Evolutionary conservation across 768 basidiomycete species (phyloP), one percentile per base, ranked within the genome.

Genomic region (Boletus edulis): DNA sequence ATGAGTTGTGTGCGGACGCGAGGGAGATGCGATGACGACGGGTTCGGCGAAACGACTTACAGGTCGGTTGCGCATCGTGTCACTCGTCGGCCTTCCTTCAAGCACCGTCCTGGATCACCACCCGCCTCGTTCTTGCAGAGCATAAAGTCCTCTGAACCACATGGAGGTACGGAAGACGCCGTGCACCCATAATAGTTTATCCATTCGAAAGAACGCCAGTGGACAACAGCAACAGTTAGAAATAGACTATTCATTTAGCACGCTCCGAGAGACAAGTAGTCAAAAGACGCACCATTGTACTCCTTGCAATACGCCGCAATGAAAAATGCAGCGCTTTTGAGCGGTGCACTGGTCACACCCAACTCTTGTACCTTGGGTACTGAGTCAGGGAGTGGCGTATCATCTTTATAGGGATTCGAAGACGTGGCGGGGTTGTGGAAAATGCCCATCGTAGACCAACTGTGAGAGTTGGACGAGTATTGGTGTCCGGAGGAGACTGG

Each of bases 271-370:
- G 8, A 22, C 46, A 31, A 34, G 5, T 32, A 37, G 14, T 11
- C 34, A 3, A 35, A 17, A n/a, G 22, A 75, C 89, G 49, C 57
- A 98, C 96, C 96, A 75, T 96, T 98, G 76, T 85, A 96, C 54
- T 94, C 91, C 74, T 93, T 93, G 83, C 96, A 99, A 70, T 92
- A 83, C 37, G 90, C 87, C 29, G 94, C 97, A 70, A 99, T 85
- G 76, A 98, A 98, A 83, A 98, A 98, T 9, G 93, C 89, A 1
- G 96, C 94, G 62, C 89, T 91, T 78, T 98, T 98, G 66, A 98
- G 77, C 2, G 96, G 97, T 55, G 87, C 97, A 61, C 92, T 95
- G 1, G 93, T 93, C 42, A 77, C 80, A 40, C 95, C 96, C 43
- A 99, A 73, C 73, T 99, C 97, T 56, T 83, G 78, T 37, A 98